Evolutionary conservation across 495 filamentous ascomycete genomes (phyloP), one percentile per base, ranked within the genome.

Genomic region (Aspergillus baeticus): DNA sequence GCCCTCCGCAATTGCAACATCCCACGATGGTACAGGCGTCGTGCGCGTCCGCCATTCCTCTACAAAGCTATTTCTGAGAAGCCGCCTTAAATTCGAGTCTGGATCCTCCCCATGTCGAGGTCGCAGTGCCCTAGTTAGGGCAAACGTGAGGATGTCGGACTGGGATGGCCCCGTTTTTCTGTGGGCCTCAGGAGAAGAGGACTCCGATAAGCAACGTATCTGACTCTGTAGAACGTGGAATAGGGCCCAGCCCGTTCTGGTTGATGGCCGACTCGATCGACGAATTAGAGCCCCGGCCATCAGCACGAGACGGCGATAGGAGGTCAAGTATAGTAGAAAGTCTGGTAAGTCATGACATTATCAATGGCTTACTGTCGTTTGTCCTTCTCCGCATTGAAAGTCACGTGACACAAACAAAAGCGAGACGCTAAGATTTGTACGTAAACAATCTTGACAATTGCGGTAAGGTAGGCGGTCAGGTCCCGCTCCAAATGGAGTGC

Each of bases 101-200:
- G n/a, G 22, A 13, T 20, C 14, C 3, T 15, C 17, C 31, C 57
- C 22, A 4, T 51, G 43, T 20, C 17, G 17, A 21, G 56, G 45
- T 38, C 49, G 56, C 18, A 43, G 52, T 21, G 44, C 65, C 8
- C 58, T 65, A 5, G 53, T 70, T 18, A 77, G 38, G 14, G 62
- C 59, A 41, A 65, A 70, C 41, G 71, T 68, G 20, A 75, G 57
- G 43, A 72, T 18, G 22, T 72, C 59, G 15, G 69, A 67, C 14
- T 69, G 63, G 11, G 66, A 58, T 31, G 67, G 64, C 55, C 63
- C 51, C 18, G 10, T 42, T 18, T 50, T 53, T 21, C 31, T 5
- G 23, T 38, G 45, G 18, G 48, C 45, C 6, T 6, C 18, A 2
- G 44, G 15, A 6, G 8, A 10, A 10, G 54, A 57, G 33, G 42